A percentile compares a stretch with the other conserved stretches of the same genome.
Conservation (phyloP, 2,329 filamentous ascomycete species). For the Graphium sp. region DNA sequence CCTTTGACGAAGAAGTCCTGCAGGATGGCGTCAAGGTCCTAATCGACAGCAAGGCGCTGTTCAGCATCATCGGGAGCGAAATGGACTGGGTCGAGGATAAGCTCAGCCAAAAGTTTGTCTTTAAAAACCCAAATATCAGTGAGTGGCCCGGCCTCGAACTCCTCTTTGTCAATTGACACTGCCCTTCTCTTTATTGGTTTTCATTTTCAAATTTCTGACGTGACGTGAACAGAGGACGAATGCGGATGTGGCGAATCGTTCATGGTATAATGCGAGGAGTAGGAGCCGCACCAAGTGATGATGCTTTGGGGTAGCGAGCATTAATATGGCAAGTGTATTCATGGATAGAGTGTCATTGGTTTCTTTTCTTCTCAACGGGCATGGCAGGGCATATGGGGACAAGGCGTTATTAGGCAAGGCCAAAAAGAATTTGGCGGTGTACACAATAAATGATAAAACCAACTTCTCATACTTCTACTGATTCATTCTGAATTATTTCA, state of each 20-base stretch:
- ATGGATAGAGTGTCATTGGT: no score
- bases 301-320: no score
- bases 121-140: conserved; percentile 98
- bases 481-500: no score
- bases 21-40: conserved; percentile 93
- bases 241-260: conserved; percentile 96
- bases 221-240: conserved; percentile 64
- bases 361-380: no score
- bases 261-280: conserved; percentile 41
- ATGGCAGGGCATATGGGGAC: no score
- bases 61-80: conserved; percentile 96
- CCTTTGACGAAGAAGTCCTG: conserved; percentile 83
- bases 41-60: conserved; percentile 91
- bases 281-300: no score
- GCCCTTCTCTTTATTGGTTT: no score
- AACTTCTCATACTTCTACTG: no score
- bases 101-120: conserved; percentile 79
- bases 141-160: conserved; percentile 25
- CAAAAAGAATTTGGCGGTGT: no score
- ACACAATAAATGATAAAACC: no score
- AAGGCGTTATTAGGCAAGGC: no score
- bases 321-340: no score
- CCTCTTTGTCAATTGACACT: neutral
- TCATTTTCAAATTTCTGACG: neutral
- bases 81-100: conserved; percentile 99